A percentile compares a stretch with the other conserved stretches of the same genome.
These are phyloP conservation scores for Coccomyxa subellipsoidea DNA, from an alignment of 163 green algal species.

Conservation along the genomic window DNA sequence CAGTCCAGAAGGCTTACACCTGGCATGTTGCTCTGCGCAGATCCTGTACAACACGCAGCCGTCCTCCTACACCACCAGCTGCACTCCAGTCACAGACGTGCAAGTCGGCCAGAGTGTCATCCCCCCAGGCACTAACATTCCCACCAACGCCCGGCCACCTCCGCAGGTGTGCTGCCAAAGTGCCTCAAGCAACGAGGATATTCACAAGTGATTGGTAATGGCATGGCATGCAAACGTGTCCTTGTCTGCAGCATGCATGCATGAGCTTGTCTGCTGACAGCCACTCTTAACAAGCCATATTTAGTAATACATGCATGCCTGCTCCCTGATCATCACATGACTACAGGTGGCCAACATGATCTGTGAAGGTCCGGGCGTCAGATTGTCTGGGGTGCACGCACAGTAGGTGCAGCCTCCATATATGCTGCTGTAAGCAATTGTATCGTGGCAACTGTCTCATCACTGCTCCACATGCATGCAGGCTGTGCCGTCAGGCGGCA, in stretches of 20 bases:
- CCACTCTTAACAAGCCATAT: too few relatives aligned
- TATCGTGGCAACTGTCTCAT: not conserved
- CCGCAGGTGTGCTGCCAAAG: not conserved
- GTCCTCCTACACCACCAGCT: not conserved
- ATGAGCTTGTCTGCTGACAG: too few relatives aligned
- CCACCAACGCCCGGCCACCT: not conserved
- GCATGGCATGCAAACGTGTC: too few relatives aligned
- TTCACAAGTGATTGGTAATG: not conserved
- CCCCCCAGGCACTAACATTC: not conserved
- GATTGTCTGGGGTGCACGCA: too few relatives aligned
- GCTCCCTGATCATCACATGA: too few relatives aligned
- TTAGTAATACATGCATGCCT: too few relatives aligned
- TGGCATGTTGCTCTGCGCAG: not conserved
- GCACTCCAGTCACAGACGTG: not conserved
- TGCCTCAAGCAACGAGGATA: too few relatives aligned
- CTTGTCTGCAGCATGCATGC: too few relatives aligned
- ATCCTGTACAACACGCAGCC: slow-evolving; percentile 5
- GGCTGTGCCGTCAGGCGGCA: not conserved
- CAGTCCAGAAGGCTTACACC: not conserved
- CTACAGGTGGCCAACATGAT: too few relatives aligned
- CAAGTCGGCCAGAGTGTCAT: slow-evolving; percentile 1
- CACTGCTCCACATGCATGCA: not conserved
- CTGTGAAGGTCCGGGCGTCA: too few relatives aligned
- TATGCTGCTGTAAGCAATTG: not conserved
- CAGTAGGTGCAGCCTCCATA: not conserved